Evolutionary conservation across 177 flowering plant species (phyloP).

Genomic region (Telopea speciosissima): DNA sequence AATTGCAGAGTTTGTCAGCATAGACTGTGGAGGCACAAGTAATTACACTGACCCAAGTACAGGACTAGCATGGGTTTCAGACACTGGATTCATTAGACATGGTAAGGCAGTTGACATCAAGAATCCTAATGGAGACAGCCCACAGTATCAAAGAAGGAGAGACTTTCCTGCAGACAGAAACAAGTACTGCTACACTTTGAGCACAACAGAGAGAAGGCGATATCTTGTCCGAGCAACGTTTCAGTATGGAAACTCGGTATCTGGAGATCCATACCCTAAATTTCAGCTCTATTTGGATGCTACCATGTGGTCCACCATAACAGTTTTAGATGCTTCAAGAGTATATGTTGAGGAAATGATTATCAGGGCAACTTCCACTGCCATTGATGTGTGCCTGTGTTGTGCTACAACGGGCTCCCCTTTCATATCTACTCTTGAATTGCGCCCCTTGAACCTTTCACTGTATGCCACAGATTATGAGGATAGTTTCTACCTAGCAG

Average conservation of each 20-base stretch:
- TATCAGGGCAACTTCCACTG: conserved; percentile 58
- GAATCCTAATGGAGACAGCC: conserved; percentile 23
- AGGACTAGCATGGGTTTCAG: conserved; percentile 70
- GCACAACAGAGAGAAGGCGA: conserved; percentile 55
- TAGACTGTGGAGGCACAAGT: conserved; percentile 80
- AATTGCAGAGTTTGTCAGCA: conserved; percentile 74
- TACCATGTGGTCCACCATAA: conserved; percentile 75
- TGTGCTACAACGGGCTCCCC: conserved; percentile 85
- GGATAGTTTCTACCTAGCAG: conserved; percentile 62
- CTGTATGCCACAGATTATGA: conserved; percentile 91
- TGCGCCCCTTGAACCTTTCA: conserved; percentile 77
- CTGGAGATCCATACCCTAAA: conserved; percentile 58
- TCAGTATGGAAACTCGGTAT: conserved; percentile 50
- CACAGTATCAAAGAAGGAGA: conserved; percentile 52
- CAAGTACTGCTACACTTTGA: conserved; percentile 73
- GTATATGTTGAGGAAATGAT: conserved; percentile 74
- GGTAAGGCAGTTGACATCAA: conserved; percentile 38
- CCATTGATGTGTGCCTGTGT: conserved; percentile 72
- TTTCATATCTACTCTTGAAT: conserved; percentile 87
- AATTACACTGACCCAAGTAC: conserved; percentile 63
- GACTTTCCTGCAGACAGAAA: conserved; percentile 70
- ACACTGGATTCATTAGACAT: conserved; percentile 34
- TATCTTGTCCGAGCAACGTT: conserved; percentile 84
- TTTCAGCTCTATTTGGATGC: conserved; percentile 80
- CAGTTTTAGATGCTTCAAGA: conserved; percentile 53